phyloP scores from a whole-genome alignment of 192 early-diverging fungal species.

The Oehlia diaphana region DNA sequence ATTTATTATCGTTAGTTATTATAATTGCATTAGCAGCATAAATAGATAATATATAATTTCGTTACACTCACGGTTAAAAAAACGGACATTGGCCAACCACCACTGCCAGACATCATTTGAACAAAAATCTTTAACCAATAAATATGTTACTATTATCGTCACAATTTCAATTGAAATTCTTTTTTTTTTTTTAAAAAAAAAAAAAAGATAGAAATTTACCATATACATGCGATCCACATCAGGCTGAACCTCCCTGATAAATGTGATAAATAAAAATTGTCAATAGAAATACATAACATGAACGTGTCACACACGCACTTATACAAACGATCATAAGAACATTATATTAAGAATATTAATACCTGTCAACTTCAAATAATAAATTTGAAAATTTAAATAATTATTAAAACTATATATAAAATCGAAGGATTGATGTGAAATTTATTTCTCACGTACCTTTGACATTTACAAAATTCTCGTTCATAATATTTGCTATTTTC shows the following conservation, averaged over 20 bases:
- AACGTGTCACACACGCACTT: too few species aligned
- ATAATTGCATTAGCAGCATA: conserved; percentile 34
- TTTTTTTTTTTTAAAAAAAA: background rate
- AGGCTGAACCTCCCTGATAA: conserved; percentile 55
- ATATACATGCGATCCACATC: conserved; percentile 67
- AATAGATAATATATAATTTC: conserved; percentile 8
- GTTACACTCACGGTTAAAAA: conserved; percentile 57
- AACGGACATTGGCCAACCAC: conserved; percentile 72
- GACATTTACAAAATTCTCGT: conserved; percentile 58
- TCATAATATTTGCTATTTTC: conserved; percentile 58
- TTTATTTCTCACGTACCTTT: conserved; percentile 43
- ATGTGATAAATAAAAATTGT: background rate
- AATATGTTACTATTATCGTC: background rate
- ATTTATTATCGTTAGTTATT: background rate
- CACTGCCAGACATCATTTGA: conserved; percentile 55
- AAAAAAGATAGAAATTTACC: conserved; percentile 22
- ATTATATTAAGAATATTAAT: background rate
- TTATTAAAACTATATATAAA: background rate
- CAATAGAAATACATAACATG: background rate
- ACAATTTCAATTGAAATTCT: background rate
- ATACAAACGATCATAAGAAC: too few species aligned
- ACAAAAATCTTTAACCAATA: conserved; percentile 47
- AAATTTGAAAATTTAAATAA: background rate
- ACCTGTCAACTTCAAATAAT: conserved; percentile 29
- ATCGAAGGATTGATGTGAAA: background rate